Percentiles rank a stretch among this genome's conserved stretches.
Evolutionary conservation across 352 stramenopile species (phyloP).

Genomic region (Pythium oligandrum): DNA sequence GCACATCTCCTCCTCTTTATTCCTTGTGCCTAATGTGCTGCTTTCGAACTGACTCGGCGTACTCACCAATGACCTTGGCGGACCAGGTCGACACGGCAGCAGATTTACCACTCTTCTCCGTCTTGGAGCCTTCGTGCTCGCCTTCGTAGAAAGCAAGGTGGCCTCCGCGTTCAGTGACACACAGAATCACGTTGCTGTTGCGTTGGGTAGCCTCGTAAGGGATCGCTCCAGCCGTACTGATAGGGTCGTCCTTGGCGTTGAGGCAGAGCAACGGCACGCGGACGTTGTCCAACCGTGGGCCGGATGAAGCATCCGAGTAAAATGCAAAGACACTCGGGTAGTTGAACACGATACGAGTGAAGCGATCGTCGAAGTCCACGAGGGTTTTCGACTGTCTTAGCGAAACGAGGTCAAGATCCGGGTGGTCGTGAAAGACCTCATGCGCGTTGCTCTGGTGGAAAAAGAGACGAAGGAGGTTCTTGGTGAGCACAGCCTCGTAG

Average conservation of each 20-base stretch:
- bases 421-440: constrained; percentile 43
- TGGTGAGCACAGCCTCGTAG: constrained; percentile 47
- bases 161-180: constrained; percentile 55
- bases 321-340: constrained; percentile 60
- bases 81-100: constrained; percentile 15
- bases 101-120: no score
- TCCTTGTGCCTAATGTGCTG: no score
- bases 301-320: constrained; percentile 49
- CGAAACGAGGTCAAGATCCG: constrained; percentile 38
- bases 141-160: constrained; percentile 68
- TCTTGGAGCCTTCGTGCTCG: no score
- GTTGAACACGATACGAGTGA: constrained; percentile 53
- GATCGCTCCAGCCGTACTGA: constrained; percentile 35
- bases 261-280: constrained; percentile 57
- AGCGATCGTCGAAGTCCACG: constrained; percentile 54
- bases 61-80: constrained; percentile 36
- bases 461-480: constrained; percentile 49
- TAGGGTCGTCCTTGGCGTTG: constrained; percentile 58
- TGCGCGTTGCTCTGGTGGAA: constrained; percentile 64
- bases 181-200: constrained; percentile 65
- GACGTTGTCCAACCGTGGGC: constrained; percentile 29
- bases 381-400: constrained; percentile 35
- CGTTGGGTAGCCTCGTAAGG: constrained; percentile 26
- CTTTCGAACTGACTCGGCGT: constrained; percentile 17
- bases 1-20: no score